These are phyloP conservation scores for Tolypocladium nubicola DNA, from an alignment of 2,329 filamentous ascomycete genomes.

Conservation along the genomic window DNA sequence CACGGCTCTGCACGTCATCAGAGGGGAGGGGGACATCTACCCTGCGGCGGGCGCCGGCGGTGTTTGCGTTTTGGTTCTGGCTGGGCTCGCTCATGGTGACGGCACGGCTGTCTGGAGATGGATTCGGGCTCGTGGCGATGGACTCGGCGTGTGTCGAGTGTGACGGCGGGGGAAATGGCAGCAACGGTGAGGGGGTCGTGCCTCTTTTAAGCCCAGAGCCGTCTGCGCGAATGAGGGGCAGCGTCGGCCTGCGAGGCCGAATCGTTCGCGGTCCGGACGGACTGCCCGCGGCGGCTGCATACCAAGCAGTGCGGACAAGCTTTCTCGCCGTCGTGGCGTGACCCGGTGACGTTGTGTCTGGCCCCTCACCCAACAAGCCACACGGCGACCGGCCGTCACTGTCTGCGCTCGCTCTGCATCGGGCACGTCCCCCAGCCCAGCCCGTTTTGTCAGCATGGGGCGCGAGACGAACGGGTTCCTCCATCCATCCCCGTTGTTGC, in stretches of 20 bases:
- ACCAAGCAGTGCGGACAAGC: not conserved
- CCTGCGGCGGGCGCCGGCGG: constrained; percentile 16
- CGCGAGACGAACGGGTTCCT: not conserved
- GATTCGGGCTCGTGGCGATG: not conserved
- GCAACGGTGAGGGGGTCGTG: not conserved
- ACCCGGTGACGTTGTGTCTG: not conserved
- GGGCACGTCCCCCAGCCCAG: not conserved
- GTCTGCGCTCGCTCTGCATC: not conserved
- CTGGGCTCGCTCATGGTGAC: constrained; percentile 18
- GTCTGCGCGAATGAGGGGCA: not conserved
- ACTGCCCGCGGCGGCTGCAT: not conserved
- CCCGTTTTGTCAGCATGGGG: not conserved
- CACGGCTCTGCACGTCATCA: too few relatives aligned
- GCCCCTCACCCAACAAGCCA: not conserved
- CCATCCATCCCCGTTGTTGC: not conserved
- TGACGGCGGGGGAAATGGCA: not conserved
- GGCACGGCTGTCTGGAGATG: not conserved
- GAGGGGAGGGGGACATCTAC: constrained; percentile 8
- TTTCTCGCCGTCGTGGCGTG: not conserved
- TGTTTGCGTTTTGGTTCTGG: constrained; percentile 9
- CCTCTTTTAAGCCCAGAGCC: not conserved
- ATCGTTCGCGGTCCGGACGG: not conserved
- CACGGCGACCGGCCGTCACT: not conserved
- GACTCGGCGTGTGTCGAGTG: not conserved
- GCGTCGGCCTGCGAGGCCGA: not conserved